Evolutionary conservation across 306 rosid genomes (phyloP), one percentile per base, ranked within the genome.

Genomic region (Castanea crenata): DNA sequence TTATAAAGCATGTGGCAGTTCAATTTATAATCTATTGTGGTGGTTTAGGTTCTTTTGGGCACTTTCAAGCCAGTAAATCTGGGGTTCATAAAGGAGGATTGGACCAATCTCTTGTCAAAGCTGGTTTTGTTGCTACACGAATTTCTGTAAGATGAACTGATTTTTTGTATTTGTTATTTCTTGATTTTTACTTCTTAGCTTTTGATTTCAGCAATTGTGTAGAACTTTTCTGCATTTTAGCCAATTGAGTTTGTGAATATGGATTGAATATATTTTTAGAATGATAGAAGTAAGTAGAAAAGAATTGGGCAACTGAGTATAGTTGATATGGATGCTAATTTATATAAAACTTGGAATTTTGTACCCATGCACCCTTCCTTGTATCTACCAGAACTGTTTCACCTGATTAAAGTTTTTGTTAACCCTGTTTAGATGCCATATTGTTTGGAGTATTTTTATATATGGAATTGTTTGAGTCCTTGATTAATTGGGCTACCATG

Each of bases 11-110:
- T 71, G 55, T 64, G 27, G 51, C 51, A 59, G 20, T 19, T 46
- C 44, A 1, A 4, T 14, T 54, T 76, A 20, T 58, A 46, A 64
- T 62, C 46, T 78, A 56, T 51, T 54, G 74, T 86, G 85, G 73
- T 81, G 81, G 76, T 55, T 79, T 87, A 94, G 99, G 97, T 77
- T 94, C 99, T 76, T 94, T 92, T 86, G 99, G 99, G 54, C 95
- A 94, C 85, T 94, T 94, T 82, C 99, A 94, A 84, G 97, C 97
- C 73, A 91, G 97, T 89, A 84, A 91, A 90, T 94, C 99, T 27
- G 91, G 97, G 71, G 99, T 94, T 68, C 97, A 92, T 83, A 95
- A 87, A 87, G 99, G 99, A 76, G 95, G 90, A 74, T 80, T 93
- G 83, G 70, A 79, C 75, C 86, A 76, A 88, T 85, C 99, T 69